Conservation (phyloP, 371 early-diverging fungal species). For the Mucor ambiguus region DNA sequence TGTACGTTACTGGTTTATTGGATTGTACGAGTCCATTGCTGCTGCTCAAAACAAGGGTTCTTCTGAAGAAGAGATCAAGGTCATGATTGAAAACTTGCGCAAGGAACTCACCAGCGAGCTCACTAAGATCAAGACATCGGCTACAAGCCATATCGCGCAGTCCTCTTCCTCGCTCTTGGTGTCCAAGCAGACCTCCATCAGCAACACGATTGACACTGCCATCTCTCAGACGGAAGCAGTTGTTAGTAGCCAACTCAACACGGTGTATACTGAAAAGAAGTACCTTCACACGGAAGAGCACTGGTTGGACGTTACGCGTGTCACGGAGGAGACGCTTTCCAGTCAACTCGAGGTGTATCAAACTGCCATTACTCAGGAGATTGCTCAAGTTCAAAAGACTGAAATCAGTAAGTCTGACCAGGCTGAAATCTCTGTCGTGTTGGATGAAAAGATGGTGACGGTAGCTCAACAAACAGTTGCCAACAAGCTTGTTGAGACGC, state of each 20-base stretch:
- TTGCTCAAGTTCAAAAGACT: conserved; percentile 18
- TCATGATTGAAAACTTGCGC: conserved; percentile 28
- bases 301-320: conserved; percentile 23
- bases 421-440: conserved; percentile 21
- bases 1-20: conserved; percentile 38
- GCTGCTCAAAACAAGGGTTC: conserved; percentile 32
- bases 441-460: conserved; percentile 29
- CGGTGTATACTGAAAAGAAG: conserved; percentile 24
- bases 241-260: conserved; percentile 23
- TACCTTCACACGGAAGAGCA: conserved; percentile 24
- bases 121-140: conserved; percentile 12
- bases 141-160: conserved; percentile 16
- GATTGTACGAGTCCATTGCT: conserved; percentile 23
- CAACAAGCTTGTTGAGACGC: conserved; percentile 28
- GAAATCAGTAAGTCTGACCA: conserved; percentile 17
- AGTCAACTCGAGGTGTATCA: conserved; percentile 36
- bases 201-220: conserved; percentile 30
- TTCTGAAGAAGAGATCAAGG: conserved; percentile 39
- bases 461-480: conserved; percentile 29
- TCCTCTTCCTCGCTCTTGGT: conserved; percentile 18
- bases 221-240: conserved; percentile 28
- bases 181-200: conserved; percentile 20
- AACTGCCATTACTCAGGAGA: conserved; percentile 29
- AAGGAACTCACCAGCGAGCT: conserved; percentile 28
- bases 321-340: conserved; percentile 29